Evolutionary conservation across 192 early-diverging fungal genomes (phyloP).

Genomic region (Entophlyctis luteolus): DNA sequence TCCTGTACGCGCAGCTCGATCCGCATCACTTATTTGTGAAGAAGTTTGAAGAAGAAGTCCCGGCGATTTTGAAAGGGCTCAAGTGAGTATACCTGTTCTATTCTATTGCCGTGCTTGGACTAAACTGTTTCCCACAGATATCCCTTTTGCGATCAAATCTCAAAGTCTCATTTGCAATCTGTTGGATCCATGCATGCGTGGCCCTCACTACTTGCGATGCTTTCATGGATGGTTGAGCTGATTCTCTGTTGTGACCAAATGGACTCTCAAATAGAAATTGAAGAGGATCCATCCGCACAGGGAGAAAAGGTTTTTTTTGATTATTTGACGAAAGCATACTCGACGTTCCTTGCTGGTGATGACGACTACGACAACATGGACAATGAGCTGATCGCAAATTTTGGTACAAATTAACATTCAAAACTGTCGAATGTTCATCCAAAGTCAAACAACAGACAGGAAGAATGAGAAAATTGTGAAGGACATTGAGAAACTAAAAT

Average conservation of each 20-base stretch:
- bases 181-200: slow-evolving; percentile 68
- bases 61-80: slow-evolving; percentile 56
- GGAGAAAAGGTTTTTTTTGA: slow-evolving; percentile 71
- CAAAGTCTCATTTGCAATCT: slow-evolving; percentile 65
- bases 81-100: slow-evolving; percentile 25
- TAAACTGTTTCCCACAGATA: slow-evolving; percentile 30
- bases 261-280: slow-evolving; percentile 26
- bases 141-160: slow-evolving; percentile 62
- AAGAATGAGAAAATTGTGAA: slow-evolving; percentile 53
- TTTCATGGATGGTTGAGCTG: slow-evolving; percentile 75
- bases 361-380: slow-evolving; percentile 65
- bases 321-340: slow-evolving; percentile 63
- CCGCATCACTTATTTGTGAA: slow-evolving; percentile 56
- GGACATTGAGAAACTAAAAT: slow-evolving; percentile 38
- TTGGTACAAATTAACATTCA: slow-evolving; percentile 42
- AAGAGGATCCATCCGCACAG: slow-evolving; percentile 2
- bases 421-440: neutral
- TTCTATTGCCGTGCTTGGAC: slow-evolving; percentile 19
- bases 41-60: slow-evolving; percentile 66
- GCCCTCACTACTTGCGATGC: slow-evolving; percentile 64
- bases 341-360: slow-evolving; percentile 58
- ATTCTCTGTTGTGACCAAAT: slow-evolving; percentile 57
- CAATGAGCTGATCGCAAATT: slow-evolving; percentile 47
- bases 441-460: slow-evolving; percentile 28
- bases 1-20: slow-evolving; percentile 68